These are phyloP conservation scores for Teratosphaeria zuluensis DNA, from an alignment of 2,329 filamentous ascomycete genomes.

Conservation along the genomic window DNA sequence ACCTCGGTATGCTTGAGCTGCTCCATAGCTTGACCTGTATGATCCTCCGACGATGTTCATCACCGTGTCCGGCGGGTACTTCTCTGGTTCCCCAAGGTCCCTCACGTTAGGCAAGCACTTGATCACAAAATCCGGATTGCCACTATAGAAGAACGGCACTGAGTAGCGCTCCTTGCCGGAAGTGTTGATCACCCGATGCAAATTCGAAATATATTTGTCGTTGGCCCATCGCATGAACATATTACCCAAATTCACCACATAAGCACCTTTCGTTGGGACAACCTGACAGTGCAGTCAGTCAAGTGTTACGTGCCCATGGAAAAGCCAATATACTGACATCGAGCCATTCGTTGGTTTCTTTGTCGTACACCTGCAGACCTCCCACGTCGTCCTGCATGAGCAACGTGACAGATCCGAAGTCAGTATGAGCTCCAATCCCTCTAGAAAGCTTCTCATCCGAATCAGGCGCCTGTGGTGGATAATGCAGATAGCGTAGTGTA, in stretches of 20 bases:
- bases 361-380: neutral
- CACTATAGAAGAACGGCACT: neutral
- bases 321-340: neutral
- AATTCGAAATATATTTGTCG: neutral
- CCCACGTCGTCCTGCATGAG: neutral
- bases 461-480: neutral
- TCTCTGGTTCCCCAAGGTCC: neutral
- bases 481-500: neutral
- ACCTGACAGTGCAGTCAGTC: neutral
- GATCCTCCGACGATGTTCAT: neutral
- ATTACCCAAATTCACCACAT: slow-evolving; percentile 42
- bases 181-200: neutral
- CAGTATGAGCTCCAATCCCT: neutral
- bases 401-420: neutral
- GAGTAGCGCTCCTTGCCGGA: neutral
- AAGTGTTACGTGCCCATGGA: neutral
- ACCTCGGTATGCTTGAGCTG: neutral
- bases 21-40: neutral
- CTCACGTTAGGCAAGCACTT: neutral
- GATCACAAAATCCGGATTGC: neutral
- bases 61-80: neutral
- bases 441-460: neutral
- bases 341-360: neutral
- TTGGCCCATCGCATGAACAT: slow-evolving; percentile 35
- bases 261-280: slow-evolving; percentile 23